A percentile compares a stretch with the other conserved stretches of the same genome.
Evolutionary conservation across 441 rosid genomes (phyloP).

Genomic region (Hura crepitans): DNA sequence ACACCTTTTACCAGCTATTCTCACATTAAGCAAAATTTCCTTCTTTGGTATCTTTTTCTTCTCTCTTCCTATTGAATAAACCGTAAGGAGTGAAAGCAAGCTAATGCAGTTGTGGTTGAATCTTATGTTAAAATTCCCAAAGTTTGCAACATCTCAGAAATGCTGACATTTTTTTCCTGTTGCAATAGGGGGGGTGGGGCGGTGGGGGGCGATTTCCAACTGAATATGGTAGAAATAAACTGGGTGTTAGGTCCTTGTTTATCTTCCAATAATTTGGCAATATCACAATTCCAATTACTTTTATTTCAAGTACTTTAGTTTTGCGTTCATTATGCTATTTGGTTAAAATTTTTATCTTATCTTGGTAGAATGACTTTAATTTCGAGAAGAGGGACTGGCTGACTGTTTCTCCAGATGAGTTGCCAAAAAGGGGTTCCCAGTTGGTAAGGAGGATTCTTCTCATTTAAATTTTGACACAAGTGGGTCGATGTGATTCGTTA

Average conservation of each 20-base stretch:
- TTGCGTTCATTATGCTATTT: constrained; percentile 5
- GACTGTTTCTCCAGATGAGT: constrained; percentile 53
- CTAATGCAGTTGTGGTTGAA: too few relatives aligned
- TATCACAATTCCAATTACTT: background rate
- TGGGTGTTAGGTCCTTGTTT: background rate
- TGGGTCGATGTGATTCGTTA: constrained; percentile 7
- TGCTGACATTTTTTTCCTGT: too few relatives aligned
- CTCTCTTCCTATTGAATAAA: too few relatives aligned
- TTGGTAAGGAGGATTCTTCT: constrained; percentile 46
- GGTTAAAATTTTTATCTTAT: constrained; percentile 14
- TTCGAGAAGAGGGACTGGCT: constrained; percentile 87
- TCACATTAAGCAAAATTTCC: too few relatives aligned
- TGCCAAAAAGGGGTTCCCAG: constrained; percentile 54
- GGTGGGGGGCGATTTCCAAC: too few relatives aligned
- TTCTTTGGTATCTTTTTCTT: too few relatives aligned
- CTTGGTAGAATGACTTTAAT: constrained; percentile 58
- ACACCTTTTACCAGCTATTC: too few relatives aligned
- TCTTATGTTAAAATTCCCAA: too few relatives aligned
- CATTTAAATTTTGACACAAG: background rate
- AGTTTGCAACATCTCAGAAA: too few relatives aligned
- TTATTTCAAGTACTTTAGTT: background rate
- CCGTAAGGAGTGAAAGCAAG: too few relatives aligned
- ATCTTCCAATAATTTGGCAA: background rate
- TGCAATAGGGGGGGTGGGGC: too few relatives aligned
- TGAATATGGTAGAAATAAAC: background rate